phyloP scores from a whole-genome alignment of 2,329 filamentous ascomycete genomes.

The Colletotrichum aenigma region DNA sequence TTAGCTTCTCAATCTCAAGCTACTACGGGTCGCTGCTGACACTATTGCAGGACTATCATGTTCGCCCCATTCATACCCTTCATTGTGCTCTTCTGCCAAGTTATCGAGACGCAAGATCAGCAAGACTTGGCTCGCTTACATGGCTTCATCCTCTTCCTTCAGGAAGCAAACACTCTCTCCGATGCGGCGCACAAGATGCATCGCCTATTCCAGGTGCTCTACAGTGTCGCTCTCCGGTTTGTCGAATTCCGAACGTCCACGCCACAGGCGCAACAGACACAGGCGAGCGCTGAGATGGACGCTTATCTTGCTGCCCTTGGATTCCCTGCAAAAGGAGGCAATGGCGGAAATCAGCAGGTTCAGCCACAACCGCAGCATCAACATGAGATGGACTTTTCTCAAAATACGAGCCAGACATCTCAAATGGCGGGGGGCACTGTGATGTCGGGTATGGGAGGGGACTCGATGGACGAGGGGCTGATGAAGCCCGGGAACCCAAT shows the following conservation, averaged over 20 bases:
- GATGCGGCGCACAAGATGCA: conserved; percentile 59
- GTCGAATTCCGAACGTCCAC: conserved; percentile 53
- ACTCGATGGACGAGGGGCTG: neutral
- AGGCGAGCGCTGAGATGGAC: conserved; percentile 46
- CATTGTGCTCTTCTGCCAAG: conserved; percentile 56
- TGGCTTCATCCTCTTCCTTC: conserved; percentile 56
- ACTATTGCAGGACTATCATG: conserved; percentile 41
- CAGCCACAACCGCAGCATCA: neutral
- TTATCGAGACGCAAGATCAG: conserved; percentile 48
- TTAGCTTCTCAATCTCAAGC: conserved; percentile 23
- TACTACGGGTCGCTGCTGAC: neutral
- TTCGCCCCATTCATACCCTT: conserved; percentile 61
- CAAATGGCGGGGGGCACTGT: neutral
- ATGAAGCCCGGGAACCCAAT: conserved; percentile 24
- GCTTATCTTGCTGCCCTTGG: conserved; percentile 57
- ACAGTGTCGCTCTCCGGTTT: conserved; percentile 62
- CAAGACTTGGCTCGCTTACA: conserved; percentile 51
- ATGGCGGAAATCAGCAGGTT: neutral
- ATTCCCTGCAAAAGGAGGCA: conserved; percentile 29
- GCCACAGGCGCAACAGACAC: conserved; percentile 33
- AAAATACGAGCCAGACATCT: neutral
- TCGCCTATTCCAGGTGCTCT: conserved; percentile 62
- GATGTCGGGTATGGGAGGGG: neutral
- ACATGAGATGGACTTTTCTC: neutral
- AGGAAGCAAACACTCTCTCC: conserved; percentile 47